phyloP scores from a whole-genome alignment of 805 yeast species.

The Candida peoriensis region DNA sequence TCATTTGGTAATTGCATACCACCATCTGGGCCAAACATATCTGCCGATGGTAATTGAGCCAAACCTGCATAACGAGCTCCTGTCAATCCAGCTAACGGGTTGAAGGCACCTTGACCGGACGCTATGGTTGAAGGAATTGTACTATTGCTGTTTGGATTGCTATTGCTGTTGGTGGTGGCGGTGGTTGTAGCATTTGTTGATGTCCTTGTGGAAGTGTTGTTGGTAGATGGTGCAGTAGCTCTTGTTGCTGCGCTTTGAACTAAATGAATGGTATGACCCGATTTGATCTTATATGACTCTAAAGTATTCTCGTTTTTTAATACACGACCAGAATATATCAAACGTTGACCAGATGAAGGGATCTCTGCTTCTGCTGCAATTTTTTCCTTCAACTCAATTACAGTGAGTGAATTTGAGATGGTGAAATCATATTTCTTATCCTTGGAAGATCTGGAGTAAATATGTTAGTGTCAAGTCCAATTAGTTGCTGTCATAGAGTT shows the following conservation, averaged over 20 bases:
- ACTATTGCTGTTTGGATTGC: conserved; percentile 19
- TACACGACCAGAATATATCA: conserved; percentile 92
- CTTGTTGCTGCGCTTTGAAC: conserved; percentile 71
- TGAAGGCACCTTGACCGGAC: conserved; percentile 83
- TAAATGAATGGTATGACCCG: conserved; percentile 83
- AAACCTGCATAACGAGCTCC: conserved; percentile 96
- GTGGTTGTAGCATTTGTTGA: conserved; percentile 21
- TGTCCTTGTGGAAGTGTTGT: conserved; percentile 18
- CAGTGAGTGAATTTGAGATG: conserved; percentile 48
- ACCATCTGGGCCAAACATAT: conserved; percentile 92
- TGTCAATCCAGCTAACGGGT: conserved; percentile 87
- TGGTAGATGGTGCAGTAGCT: conserved; percentile 24
- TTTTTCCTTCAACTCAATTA: conserved; percentile 62
- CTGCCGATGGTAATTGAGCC: conserved; percentile 79
- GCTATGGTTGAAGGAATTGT: conserved; percentile 72
- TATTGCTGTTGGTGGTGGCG: conserved; percentile 50
- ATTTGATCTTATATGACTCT: conserved; percentile 71
- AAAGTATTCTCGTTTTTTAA: conserved; percentile 79
- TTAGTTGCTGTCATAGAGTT: neutral
- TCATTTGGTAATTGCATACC: conserved; percentile 73
- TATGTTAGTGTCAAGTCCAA: conserved; percentile 1
- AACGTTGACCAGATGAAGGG: conserved; percentile 75
- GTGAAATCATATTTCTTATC: conserved; percentile 73
- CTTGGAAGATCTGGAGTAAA: conserved; percentile 39
- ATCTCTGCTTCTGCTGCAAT: conserved; percentile 59